Evolutionary conservation across 1,139 yeast genomes (phyloP), one percentile per base, ranked within the genome.

Genomic region (Pichia sp.): DNA sequence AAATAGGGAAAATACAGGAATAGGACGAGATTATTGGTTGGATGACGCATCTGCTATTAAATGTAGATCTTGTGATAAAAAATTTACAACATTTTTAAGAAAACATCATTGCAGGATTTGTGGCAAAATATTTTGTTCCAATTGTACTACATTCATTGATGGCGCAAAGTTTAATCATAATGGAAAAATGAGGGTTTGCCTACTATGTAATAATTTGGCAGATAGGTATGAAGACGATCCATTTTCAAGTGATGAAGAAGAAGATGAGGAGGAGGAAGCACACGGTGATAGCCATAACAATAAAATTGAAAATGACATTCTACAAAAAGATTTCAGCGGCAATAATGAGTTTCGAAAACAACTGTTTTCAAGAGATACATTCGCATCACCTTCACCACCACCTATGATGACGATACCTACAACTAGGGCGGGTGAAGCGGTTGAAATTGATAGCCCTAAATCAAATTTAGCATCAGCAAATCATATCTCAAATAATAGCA

Each of bases 31-130:
- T 48, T 75, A 75, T 52, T 76, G 81, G 81, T 67, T 76, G 67
- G 74, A 76, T 51, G 80, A 76, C 56, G 67, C 79, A 2, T 74
- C 76, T 44, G 80, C 77, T 3, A 65, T 72, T 3, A 78, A 74
- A 46, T 76, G 81, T 52, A 61, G 76, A 32, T 69, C 74, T 37
- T 76, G 81, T 50, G 76, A 75, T 56, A 65, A 69, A 41, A 74
- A 73, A 5, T 76, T 76, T 52, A 66, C 77, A 0, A 76, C 80
- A 0, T 91, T 89, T 62, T 67, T 96, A 56, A 70, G 98, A 51
- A 85, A 86, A 51, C 98, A 91, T 59, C 98, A 91, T 61, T 91
- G 98, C 57, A 68, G 98, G 38, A 80, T 89, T 38, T 91, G 98
- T 63, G 97, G 97, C 3, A 96, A 89, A 60, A 91, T 91, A 32